Conservation (phyloP, 495 filamentous ascomycete genomes). For the Acidiella bohemica region DNA sequence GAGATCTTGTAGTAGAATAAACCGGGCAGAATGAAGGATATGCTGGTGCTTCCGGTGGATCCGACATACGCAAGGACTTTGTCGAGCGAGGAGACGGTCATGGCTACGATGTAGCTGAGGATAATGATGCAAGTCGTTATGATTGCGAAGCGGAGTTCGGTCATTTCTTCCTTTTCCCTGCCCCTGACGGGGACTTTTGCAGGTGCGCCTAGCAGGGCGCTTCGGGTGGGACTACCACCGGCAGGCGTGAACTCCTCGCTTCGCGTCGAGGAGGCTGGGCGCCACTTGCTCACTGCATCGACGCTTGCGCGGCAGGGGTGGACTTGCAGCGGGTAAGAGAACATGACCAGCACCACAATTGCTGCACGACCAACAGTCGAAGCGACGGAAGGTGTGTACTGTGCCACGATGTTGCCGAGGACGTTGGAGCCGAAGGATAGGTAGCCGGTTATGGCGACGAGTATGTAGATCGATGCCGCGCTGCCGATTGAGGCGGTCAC, state of each 20-base stretch:
- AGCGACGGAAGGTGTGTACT: slow-evolving; percentile 67
- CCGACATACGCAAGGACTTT: slow-evolving; percentile 90
- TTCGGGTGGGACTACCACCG: slow-evolving; percentile 24
- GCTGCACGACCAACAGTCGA: slow-evolving; percentile 89
- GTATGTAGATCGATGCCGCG: slow-evolving; percentile 65
- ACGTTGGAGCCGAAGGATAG: slow-evolving; percentile 83
- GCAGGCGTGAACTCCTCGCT: slow-evolving; percentile 16
- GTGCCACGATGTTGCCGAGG: slow-evolving; percentile 78
- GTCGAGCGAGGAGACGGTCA: slow-evolving; percentile 80
- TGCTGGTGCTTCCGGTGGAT: slow-evolving; percentile 81
- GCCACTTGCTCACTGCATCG: slow-evolving; percentile 86
- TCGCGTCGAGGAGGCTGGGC: slow-evolving; percentile 34
- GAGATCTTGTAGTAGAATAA: slow-evolving; percentile 98
- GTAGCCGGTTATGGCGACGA: slow-evolving; percentile 91
- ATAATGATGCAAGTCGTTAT: slow-evolving; percentile 79
- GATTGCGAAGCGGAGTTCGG: slow-evolving; percentile 75
- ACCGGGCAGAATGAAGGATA: slow-evolving; percentile 91
- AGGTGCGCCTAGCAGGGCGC: background rate
- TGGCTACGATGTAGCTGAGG: slow-evolving; percentile 70
- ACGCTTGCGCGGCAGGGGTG: slow-evolving; percentile 90
- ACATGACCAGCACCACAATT: slow-evolving; percentile 93
- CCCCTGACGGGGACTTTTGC: slow-evolving; percentile 8
- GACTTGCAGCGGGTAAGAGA: slow-evolving; percentile 88
- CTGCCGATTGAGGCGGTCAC: slow-evolving; percentile 71
- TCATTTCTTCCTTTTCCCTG: slow-evolving; percentile 44